phyloP scores from a whole-genome alignment of 139 green algal genomes.

The Mychonastes homosphaera region DNA sequence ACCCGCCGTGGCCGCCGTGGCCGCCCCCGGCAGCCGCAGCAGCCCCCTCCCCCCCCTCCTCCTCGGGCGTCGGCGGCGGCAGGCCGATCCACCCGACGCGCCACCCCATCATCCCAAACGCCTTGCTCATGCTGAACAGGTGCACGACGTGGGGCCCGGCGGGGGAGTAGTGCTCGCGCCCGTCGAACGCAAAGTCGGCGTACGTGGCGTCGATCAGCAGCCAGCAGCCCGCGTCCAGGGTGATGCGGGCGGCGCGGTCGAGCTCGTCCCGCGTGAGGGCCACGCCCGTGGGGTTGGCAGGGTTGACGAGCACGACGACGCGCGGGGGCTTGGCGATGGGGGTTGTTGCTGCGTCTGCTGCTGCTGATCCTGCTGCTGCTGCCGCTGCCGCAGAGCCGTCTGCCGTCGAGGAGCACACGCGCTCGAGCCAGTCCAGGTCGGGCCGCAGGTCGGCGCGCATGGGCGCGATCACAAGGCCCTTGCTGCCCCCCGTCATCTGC shows the following conservation, averaged over 20 bases:
- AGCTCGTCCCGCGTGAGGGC: conserved; percentile 39
- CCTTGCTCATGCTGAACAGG: conserved; percentile 78
- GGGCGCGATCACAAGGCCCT: neutral
- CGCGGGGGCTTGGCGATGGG: neutral
- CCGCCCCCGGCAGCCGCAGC: too few relatives aligned
- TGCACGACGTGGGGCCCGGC: conserved; percentile 58
- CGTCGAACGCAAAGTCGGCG: conserved; percentile 70
- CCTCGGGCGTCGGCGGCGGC: conserved; percentile 10
- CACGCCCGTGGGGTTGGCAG: conserved; percentile 62
- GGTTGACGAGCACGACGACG: conserved; percentile 44
- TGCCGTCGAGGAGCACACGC: too few relatives aligned
- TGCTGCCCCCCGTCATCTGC: conserved; percentile 39
- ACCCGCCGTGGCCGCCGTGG: too few relatives aligned
- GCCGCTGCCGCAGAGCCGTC: conserved; percentile 18
- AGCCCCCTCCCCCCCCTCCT: too few relatives aligned
- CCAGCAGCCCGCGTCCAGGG: conserved; percentile 41
- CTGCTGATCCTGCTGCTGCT: conserved; percentile 38
- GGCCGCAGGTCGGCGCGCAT: conserved; percentile 12
- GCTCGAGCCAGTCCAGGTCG: conserved; percentile 26
- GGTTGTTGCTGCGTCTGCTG: neutral
- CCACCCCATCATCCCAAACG: conserved; percentile 68
- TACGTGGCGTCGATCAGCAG: conserved; percentile 85
- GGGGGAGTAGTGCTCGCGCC: conserved; percentile 41
- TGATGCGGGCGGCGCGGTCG: conserved; percentile 41
- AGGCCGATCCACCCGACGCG: conserved; percentile 50